Conservation (phyloP, 2,329 filamentous ascomycete species). For the Byssochlamys sp. region DNA sequence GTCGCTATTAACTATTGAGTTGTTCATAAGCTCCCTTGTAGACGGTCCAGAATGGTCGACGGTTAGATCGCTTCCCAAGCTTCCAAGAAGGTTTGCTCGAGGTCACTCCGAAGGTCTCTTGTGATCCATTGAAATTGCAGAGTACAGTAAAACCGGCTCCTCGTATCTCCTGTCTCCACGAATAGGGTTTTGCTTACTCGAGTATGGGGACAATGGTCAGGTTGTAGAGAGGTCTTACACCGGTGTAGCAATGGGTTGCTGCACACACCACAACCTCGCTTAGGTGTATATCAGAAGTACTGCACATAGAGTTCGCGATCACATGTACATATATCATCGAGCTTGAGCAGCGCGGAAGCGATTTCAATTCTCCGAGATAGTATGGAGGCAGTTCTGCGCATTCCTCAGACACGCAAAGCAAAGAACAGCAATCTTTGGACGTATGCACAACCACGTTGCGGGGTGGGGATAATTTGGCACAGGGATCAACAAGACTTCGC, state of each 20-base stretch:
- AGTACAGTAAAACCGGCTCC: not conserved
- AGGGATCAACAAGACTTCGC: not conserved
- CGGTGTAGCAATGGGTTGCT: not conserved
- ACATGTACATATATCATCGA: not conserved
- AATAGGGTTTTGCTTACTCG: not conserved
- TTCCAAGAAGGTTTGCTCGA: not conserved
- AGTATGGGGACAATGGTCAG: not conserved
- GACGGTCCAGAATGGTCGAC: not conserved
- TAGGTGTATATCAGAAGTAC: no score
- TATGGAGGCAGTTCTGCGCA: not conserved
- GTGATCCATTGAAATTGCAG: not conserved
- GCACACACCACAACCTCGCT: not conserved
- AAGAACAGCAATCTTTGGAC: not conserved
- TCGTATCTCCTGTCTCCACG: not conserved
- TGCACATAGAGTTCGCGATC: no score
- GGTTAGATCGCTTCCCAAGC: not conserved
- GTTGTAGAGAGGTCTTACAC: not conserved
- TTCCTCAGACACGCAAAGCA: not conserved
- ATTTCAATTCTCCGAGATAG: not conserved
- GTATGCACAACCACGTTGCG: not conserved
- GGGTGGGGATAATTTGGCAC: not conserved
- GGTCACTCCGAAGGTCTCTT: not conserved
- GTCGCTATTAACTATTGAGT: not conserved
- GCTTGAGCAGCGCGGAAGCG: not conserved
- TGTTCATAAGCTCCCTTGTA: not conserved